phyloP scores from a whole-genome alignment of 805 yeast species.

The Yarrowia porcina region DNA sequence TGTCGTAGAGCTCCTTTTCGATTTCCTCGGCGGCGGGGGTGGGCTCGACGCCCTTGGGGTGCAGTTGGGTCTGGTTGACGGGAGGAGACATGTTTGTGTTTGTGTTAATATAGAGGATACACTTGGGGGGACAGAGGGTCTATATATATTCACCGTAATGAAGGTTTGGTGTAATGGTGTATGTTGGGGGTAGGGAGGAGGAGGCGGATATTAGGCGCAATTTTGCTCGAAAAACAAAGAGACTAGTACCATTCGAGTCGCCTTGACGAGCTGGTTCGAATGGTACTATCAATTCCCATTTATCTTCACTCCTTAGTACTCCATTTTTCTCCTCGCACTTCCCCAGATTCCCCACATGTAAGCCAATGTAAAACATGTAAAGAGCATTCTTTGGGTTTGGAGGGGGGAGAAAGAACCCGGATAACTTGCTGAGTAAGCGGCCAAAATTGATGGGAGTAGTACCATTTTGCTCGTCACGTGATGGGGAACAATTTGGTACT shows the following conservation, averaged over 20 bases:
- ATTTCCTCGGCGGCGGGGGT: constrained; percentile 41
- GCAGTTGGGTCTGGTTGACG: constrained; percentile 43
- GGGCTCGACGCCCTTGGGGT: constrained; percentile 45
- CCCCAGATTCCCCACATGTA: constrained; percentile 25
- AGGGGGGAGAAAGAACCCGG: too few species aligned
- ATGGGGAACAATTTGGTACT: background rate
- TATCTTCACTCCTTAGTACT: too few species aligned
- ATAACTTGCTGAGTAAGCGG: too few species aligned
- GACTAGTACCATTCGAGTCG: background rate
- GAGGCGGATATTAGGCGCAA: too few species aligned
- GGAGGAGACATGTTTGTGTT: constrained; percentile 36
- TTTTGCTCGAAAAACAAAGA: too few species aligned
- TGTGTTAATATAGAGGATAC: background rate
- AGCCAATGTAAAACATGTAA: constrained; percentile 24
- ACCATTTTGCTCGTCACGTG: background rate
- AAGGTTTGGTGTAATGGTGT: too few species aligned
- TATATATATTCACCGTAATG: too few species aligned
- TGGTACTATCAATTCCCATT: too few species aligned
- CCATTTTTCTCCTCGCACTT: too few species aligned
- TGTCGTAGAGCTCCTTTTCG: constrained; percentile 42
- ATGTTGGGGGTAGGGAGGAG: too few species aligned
- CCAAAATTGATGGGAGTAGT: too few species aligned
- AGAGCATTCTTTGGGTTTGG: background rate
- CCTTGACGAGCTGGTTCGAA: too few species aligned
- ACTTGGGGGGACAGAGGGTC: background rate